These are phyloP conservation scores for Myxozyma sirexii DNA, from an alignment of 805 yeast species.

Conservation along the genomic window DNA sequence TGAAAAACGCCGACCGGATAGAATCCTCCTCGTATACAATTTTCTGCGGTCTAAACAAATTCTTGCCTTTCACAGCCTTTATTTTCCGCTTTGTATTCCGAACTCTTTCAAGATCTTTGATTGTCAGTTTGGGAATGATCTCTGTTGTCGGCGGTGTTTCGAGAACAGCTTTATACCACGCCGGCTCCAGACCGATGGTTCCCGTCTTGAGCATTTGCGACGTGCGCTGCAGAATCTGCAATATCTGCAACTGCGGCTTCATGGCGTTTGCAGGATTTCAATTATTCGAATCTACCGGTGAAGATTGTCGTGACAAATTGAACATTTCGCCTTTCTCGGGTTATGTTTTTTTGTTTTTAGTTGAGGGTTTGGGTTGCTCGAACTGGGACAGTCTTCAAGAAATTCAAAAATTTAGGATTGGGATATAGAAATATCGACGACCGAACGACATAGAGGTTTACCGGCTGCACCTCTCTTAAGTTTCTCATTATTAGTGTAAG, in stretches of 20 bases:
- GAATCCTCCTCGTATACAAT: slow-evolving; percentile 73
- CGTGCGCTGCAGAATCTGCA: slow-evolving; percentile 64
- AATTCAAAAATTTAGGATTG: too few species aligned
- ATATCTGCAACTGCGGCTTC: slow-evolving; percentile 58
- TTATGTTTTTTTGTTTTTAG: too few species aligned
- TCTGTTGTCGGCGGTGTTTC: slow-evolving; percentile 74
- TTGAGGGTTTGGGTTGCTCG: too few species aligned
- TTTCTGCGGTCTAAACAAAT: slow-evolving; percentile 55
- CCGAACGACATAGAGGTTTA: too few species aligned
- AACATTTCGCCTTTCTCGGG: too few species aligned
- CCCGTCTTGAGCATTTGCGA: slow-evolving; percentile 75
- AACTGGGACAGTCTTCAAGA: too few species aligned
- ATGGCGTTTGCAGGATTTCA: too few species aligned
- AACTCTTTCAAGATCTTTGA: slow-evolving; percentile 35
- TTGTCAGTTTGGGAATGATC: slow-evolving; percentile 35
- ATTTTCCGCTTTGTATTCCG: slow-evolving; percentile 35
- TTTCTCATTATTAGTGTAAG: too few species aligned
- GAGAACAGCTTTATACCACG: slow-evolving; percentile 86
- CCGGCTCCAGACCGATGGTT: slow-evolving; percentile 55
- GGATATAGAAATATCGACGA: too few species aligned
- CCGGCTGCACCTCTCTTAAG: too few species aligned
- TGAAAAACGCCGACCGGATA: slow-evolving; percentile 76
- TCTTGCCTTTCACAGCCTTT: slow-evolving; percentile 44
- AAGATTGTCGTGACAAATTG: too few species aligned
- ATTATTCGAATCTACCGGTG: too few species aligned